Evolutionary conservation across 257 asterid genomes (phyloP), one percentile per base, ranked within the genome.

Genomic region (Solanum commersonii): DNA sequence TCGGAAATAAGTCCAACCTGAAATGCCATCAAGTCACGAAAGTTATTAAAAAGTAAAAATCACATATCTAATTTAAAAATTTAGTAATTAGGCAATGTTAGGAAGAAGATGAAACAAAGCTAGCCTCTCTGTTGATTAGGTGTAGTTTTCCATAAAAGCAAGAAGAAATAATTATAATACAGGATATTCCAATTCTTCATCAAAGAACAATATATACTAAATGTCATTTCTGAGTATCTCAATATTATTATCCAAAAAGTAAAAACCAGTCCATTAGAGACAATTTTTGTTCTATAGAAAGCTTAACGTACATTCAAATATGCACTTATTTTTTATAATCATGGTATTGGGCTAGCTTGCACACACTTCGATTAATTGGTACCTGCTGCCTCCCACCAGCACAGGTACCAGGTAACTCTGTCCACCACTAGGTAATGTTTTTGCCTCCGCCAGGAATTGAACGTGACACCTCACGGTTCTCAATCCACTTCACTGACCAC

Each of bases 1-100:
- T 97, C 99, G 1, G 99, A 94, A 87, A 97, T 92, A 86, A 96
- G 98, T 88, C 99, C 99, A 86, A 92, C 98, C 99, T 97, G 94
- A 65, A 87, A 67, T 87, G 87, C 42, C 89, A 87, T 33, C 82
- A 44, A 63, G 63, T 40, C 78, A 88, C 35, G 27, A 56, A 85
- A 15, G 31, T 44, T 71, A 84, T 38, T 52, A 40, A 42, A 79
- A 46, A 29, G 78, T 3, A 40, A 11, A 14, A 35, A 7, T 38
- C 20, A 67, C 59, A 46, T n/a, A 70, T 25, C 20, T 13, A 74
- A 37, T 74, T 37, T 14, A 6, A 84, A 63, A 60, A 37, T 63
- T 13, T 40, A 37, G 44, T 16, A 38, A 38, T 10, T 33, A 82
- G 20, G 70, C 70, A 9, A 82, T 22, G 37, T 82, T 15, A 27